Conservation (phyloP, 768 basidiomycete species). For the Calocybe indica region DNA sequence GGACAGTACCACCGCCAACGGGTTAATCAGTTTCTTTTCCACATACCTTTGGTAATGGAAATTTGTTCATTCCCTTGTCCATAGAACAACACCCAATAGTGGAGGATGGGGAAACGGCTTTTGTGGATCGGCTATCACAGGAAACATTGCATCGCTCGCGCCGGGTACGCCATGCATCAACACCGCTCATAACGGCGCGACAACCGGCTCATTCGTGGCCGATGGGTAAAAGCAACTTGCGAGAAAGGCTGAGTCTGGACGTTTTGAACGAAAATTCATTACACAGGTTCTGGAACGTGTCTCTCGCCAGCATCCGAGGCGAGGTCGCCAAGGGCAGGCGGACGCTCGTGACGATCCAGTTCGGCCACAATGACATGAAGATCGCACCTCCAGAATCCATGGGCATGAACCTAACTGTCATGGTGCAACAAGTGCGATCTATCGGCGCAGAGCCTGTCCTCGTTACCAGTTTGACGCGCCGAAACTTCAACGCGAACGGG, state of each 20-base stretch:
- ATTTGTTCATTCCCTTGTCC: background rate
- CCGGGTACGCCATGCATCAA: conserved; percentile 31
- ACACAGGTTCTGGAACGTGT: conserved; percentile 25
- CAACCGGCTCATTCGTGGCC: conserved; percentile 34
- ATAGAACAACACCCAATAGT: conserved; percentile 26
- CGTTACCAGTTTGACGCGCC: conserved; percentile 33
- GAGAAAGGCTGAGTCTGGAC: background rate
- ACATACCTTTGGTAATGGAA: background rate
- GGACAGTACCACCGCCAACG: conserved; percentile 35
- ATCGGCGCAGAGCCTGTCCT: conserved; percentile 33
- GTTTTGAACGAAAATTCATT: too few relatives aligned
- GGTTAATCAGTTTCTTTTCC: conserved; percentile 11
- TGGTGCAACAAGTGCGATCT: conserved; percentile 30
- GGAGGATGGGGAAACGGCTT: conserved; percentile 38
- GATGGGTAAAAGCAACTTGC: conserved; percentile 17
- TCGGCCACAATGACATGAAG: conserved; percentile 36
- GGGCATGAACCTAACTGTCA: conserved; percentile 34
- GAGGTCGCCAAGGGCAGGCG: conserved; percentile 29
- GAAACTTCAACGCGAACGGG: conserved; percentile 29
- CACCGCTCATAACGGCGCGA: conserved; percentile 33
- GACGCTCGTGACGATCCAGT: conserved; percentile 34
- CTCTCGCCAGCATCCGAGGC: conserved; percentile 25
- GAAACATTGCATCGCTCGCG: conserved; percentile 25
- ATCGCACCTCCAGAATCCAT: conserved; percentile 38
- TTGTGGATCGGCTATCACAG: conserved; percentile 25